Percentiles rank a stretch among this genome's conserved stretches.
These are phyloP conservation scores for Diaporthe ampelina DNA, from an alignment of 2,329 filamentous ascomycete genomes.

Conservation along the genomic window DNA sequence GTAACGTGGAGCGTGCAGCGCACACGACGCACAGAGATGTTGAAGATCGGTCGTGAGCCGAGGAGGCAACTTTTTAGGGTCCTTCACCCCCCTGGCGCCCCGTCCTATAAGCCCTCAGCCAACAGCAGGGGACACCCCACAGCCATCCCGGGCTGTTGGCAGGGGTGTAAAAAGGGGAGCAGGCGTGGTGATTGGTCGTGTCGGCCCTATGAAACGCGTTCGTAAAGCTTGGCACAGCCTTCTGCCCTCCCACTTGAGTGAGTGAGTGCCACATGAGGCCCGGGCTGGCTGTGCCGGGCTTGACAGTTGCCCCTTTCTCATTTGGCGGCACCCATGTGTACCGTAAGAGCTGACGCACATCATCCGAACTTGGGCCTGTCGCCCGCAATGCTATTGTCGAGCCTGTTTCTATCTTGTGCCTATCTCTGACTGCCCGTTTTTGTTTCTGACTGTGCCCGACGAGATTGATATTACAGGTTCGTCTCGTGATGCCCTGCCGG, in stretches of 20 bases:
- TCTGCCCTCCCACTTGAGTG: not conserved
- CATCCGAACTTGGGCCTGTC: slow-evolving; percentile 7
- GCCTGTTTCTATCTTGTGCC: not conserved
- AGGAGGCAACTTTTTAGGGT: slow-evolving; percentile 11
- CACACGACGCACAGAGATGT: slow-evolving; percentile 1
- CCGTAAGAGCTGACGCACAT: slow-evolving; percentile 30
- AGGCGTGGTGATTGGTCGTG: slow-evolving; percentile 1
- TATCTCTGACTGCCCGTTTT: too few relatives aligned
- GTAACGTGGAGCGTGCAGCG: not conserved
- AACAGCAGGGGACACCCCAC: slow-evolving; percentile 30
- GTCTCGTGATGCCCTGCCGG: slow-evolving; percentile 20
- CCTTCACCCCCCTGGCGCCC: not conserved
- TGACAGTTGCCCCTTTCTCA: slow-evolving; percentile 39
- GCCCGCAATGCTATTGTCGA: slow-evolving; percentile 23
- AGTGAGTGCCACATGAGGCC: not conserved
- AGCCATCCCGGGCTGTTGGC: slow-evolving; percentile 11
- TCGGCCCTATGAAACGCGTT: slow-evolving; percentile 31
- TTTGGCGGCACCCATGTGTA: slow-evolving; percentile 19
- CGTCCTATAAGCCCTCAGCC: slow-evolving; percentile 8
- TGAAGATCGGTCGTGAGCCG: slow-evolving; percentile 29
- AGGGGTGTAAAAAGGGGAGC: slow-evolving; percentile 30
- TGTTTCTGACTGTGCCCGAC: not conserved
- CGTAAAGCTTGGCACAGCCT: slow-evolving; percentile 36
- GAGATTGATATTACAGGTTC: slow-evolving; percentile 16
- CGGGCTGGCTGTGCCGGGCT: slow-evolving; percentile 30